These are phyloP conservation scores for Symbiodinium natans DNA, from an alignment of 73 alveolate species.

Conservation along the genomic window DNA sequence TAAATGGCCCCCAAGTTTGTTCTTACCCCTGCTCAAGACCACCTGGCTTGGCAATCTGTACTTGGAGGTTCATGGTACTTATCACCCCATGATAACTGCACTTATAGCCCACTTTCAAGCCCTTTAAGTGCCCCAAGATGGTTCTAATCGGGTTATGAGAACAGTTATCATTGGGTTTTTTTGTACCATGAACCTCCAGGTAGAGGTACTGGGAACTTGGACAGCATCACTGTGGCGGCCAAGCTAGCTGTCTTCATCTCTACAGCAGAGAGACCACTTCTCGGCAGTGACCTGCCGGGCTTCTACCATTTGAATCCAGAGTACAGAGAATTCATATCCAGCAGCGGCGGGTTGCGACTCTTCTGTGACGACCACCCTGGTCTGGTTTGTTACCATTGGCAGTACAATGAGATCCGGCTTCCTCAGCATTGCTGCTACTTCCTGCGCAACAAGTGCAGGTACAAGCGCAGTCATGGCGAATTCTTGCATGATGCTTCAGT, in stretches of 20 bases:
- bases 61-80: not conserved
- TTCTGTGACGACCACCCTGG: not conserved
- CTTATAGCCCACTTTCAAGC: not conserved
- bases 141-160: no score
- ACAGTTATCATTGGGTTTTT: no score
- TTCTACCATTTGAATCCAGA: not conserved
- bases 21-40: no score
- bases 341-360: not conserved
- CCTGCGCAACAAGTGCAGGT: not conserved
- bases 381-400: not conserved
- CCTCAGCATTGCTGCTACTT: not conserved
- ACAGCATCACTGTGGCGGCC: not conserved
- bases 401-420: not conserved
- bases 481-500: not conserved
- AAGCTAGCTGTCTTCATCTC: not conserved
- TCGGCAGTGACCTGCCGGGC: not conserved
- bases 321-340: not conserved
- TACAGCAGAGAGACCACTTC: not conserved
- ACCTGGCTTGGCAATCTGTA: not conserved
- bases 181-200: no score
- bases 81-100: not conserved
- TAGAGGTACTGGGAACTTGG: not conserved
- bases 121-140: no score
- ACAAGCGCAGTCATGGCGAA: not conserved
- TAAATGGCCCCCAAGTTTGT: no score